These are phyloP conservation scores for Nannochloropsis salina DNA, from an alignment of 108 stramenopile genomes.

Conservation along the genomic window DNA sequence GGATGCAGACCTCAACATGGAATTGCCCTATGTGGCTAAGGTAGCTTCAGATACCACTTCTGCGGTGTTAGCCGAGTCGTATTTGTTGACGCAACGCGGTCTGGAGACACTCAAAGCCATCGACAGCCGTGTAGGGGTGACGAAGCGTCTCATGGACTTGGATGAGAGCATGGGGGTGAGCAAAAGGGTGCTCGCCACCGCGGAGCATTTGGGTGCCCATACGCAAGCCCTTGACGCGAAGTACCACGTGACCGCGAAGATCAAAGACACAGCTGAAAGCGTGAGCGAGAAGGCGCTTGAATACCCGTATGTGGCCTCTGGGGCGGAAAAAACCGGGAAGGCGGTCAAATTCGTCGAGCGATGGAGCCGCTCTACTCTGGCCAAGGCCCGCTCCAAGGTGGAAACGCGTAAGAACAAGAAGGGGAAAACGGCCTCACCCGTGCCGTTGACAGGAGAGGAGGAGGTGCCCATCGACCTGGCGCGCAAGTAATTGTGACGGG, in stretches of 20 bases:
- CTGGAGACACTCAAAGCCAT: neutral
- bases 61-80: neutral
- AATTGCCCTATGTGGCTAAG: neutral
- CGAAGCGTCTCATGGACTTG: neutral
- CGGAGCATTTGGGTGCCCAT: neutral
- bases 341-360: neutral
- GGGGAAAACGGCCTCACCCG: neutral
- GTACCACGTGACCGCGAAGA: neutral
- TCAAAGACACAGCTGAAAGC: slow-evolving; percentile 3
- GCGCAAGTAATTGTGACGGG: neutral
- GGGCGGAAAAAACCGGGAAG: neutral
- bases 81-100: slow-evolving; percentile 19
- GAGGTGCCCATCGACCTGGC: neutral
- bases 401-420: neutral
- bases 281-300: neutral
- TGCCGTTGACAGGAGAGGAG: slow-evolving; percentile 2
- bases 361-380: neutral
- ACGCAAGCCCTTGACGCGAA: neutral
- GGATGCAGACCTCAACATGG: neutral
- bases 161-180: neutral
- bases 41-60: neutral
- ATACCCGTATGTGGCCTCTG: neutral
- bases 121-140: neutral
- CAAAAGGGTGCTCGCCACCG: neutral
- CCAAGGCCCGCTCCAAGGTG: neutral